Evolutionary conservation across 768 basidiomycete genomes (phyloP).

Genomic region (Kwoniella botswanensis): DNA sequence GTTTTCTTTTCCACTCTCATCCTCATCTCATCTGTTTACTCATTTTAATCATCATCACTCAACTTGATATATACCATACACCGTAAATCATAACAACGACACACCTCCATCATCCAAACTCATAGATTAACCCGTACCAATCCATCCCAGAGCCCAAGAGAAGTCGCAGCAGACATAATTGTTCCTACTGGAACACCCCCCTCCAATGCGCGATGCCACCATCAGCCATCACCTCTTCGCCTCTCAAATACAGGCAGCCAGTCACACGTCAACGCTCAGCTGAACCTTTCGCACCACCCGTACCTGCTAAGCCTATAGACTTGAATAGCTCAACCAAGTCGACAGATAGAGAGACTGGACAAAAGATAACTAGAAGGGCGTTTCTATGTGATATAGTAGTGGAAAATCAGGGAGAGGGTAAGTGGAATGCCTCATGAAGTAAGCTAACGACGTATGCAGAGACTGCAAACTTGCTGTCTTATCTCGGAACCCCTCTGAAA

Average conservation of each 20-base stretch:
- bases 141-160: no score
- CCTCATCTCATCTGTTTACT: no score
- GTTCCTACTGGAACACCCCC: neutral
- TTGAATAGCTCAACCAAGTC: slow-evolving; percentile 52
- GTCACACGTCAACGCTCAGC: slow-evolving; percentile 18
- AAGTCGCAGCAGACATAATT: neutral
- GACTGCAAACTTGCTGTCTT: slow-evolving; percentile 38
- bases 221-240: neutral
- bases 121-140: no score
- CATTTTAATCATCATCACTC: neutral
- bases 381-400: slow-evolving; percentile 91
- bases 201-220: slow-evolving; percentile 8
- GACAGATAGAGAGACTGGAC: slow-evolving; percentile 44
- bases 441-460: slow-evolving; percentile 42
- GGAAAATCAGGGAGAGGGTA: slow-evolving; percentile 70
- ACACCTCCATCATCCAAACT: no score
- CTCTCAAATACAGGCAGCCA: neutral
- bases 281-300: slow-evolving; percentile 37
- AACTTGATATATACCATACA: neutral
- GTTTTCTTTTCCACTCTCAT: neutral
- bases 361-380: slow-evolving; percentile 72
- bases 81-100: no score
- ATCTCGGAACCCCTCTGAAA: slow-evolving; percentile 44
- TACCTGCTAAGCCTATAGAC: slow-evolving; percentile 47
- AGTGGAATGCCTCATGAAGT: slow-evolving; percentile 4